Evolutionary conservation across 2,329 filamentous ascomycete species (phyloP), one percentile per base, ranked within the genome.

Genomic region (Penicillium sclerotiorum): DNA sequence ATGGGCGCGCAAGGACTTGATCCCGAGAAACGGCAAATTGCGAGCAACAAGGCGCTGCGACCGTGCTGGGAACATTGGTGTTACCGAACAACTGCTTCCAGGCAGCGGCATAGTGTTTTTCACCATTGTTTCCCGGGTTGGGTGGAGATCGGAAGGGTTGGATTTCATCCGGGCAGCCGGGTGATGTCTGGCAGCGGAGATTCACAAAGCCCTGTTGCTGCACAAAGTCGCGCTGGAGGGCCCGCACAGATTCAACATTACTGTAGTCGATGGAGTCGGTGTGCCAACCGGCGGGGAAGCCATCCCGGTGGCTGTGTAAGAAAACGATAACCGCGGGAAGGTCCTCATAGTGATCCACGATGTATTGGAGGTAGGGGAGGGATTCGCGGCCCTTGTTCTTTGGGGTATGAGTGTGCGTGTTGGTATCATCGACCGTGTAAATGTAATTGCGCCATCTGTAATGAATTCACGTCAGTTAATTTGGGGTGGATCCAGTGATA

Each of bases 11-110:
- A 6, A 65, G 70, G 20, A 86, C 73, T 27, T 74, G 74, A 5
- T 80, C 76, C 9, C 75, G 69, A 2, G 80, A 79, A 12, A 85
- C 79, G 0, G 80, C 84, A 52, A 86, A 86, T 65, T 86, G 83
- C 21, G 82, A 81, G 65, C 83, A 86, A 63, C 83, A 86, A 6
- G 80, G 74, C 4, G 77, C 77, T 2, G 76, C 80, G 4, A 85
- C 73, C 9, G 73, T 58, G 2, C 71, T 62, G 0, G 80, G 80
- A 2, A 81, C 68, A 5, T 67, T 39, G 17, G 22, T 38, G n/a
- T 56, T 57, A 13, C 51, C 53, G 47, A 63, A 63, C 2, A 63
- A 33, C 38, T 50, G 50, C 45, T 58, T 59, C 13, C 69, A 57
- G 2, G 59, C 59, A 17, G 65, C 58, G 9, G 70, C 68, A 45